These are phyloP conservation scores for Neurospora cerealis DNA, from an alignment of 495 filamentous ascomycete species.

Conservation along the genomic window DNA sequence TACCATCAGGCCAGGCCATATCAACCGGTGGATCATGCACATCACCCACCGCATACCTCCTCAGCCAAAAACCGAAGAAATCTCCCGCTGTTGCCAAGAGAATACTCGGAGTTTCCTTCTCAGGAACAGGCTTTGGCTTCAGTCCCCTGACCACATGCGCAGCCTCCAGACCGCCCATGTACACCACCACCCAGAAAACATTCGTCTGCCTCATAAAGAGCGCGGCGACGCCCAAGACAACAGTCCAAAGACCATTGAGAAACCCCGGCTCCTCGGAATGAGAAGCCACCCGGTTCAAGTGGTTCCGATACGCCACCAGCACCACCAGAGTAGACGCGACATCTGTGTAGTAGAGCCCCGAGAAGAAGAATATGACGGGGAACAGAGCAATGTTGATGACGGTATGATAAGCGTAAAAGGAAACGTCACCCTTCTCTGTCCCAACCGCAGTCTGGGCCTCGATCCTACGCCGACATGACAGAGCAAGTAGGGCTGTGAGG, in stretches of 20 bases:
- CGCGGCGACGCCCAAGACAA: constrained; percentile 49
- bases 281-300: constrained; percentile 32
- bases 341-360: constrained; percentile 89
- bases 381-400: constrained; percentile 79
- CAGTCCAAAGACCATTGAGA: constrained; percentile 29
- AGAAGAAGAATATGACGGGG: constrained; percentile 91
- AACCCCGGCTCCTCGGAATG: constrained; percentile 10
- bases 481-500: constrained; percentile 22
- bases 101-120: constrained; percentile 10
- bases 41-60: constrained; percentile 38
- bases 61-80: constrained; percentile 18
- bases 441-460: constrained; percentile 8
- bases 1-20: constrained; percentile 49
- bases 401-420: constrained; percentile 40
- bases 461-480: constrained; percentile 23
- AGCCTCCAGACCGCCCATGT: constrained; percentile 66
- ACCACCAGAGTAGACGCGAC: constrained; percentile 59
- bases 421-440: constrained; percentile 5
- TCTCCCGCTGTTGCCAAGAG: constrained; percentile 6
- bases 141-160: constrained; percentile 38
- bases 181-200: constrained; percentile 87
- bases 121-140: constrained; percentile 14
- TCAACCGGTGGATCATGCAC: constrained; percentile 56
- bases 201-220: constrained; percentile 87
- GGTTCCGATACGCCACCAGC: constrained; percentile 54